Conservation (phyloP, 2,329 filamentous ascomycete species). For the Phialemoniopsis sp. region DNA sequence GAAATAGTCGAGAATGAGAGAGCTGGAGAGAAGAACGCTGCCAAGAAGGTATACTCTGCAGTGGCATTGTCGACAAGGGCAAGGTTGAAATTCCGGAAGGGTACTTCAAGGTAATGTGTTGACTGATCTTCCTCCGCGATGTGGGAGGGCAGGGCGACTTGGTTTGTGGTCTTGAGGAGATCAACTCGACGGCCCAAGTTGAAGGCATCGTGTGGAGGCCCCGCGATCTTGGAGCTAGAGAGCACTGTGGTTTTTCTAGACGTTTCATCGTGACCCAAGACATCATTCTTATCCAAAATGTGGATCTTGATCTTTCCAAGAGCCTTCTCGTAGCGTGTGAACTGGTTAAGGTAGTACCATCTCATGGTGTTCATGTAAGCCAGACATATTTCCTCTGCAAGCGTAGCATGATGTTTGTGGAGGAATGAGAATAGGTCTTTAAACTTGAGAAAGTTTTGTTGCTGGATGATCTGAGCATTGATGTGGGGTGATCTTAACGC, state of each 20-base stretch:
- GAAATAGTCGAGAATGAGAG: slow-evolving; percentile 74
- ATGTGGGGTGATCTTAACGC: slow-evolving; percentile 91
- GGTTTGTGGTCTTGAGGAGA: slow-evolving; percentile 68
- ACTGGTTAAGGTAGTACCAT: slow-evolving; percentile 95
- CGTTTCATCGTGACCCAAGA: slow-evolving; percentile 74
- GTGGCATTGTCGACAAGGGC: slow-evolving; percentile 91
- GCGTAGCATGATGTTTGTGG: slow-evolving; percentile 72
- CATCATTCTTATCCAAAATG: slow-evolving; percentile 74
- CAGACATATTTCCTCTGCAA: slow-evolving; percentile 85
- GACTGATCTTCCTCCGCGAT: slow-evolving; percentile 85
- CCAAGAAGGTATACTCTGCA: slow-evolving; percentile 91
- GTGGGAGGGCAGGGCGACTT: slow-evolving; percentile 78
- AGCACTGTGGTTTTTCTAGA: slow-evolving; percentile 60
- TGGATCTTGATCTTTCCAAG: slow-evolving; percentile 84
- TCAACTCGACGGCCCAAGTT: slow-evolving; percentile 84
- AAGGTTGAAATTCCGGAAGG: slow-evolving; percentile 92
- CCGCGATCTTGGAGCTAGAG: slow-evolving; percentile 43
- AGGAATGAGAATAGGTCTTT: slow-evolving; percentile 87
- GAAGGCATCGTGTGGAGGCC: slow-evolving; percentile 77
- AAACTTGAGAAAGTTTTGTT: slow-evolving; percentile 83
- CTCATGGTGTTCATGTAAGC: slow-evolving; percentile 98
- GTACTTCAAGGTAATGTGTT: slow-evolving; percentile 82
- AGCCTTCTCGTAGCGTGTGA: slow-evolving; percentile 79
- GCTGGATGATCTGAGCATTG: slow-evolving; percentile 95
- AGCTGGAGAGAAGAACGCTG: slow-evolving; percentile 80